These are phyloP conservation scores for Cicer cuneatum DNA, from an alignment of 306 rosid genomes.

Conservation along the genomic window DNA sequence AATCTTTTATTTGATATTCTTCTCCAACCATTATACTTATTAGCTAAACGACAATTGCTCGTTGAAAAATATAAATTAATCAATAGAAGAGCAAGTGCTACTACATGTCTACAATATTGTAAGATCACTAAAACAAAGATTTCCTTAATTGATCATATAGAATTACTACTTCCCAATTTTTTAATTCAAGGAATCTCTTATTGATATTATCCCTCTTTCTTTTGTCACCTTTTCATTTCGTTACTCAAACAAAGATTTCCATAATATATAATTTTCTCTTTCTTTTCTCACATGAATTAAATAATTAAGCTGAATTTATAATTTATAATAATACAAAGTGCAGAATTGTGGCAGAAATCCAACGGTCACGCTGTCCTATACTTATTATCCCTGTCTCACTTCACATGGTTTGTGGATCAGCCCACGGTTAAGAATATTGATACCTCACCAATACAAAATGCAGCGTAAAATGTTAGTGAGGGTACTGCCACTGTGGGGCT, in stretches of 20 bases:
- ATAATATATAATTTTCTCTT: not conserved
- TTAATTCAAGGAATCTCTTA: slow-evolving; percentile 1
- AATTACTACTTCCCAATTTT: not conserved
- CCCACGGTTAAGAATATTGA: slow-evolving; percentile 30
- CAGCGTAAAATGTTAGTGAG: not conserved
- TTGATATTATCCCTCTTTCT: slow-evolving; percentile 2
- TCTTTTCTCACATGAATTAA: not conserved
- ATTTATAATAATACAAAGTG: not conserved
- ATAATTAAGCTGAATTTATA: not conserved
- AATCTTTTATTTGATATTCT: not conserved
- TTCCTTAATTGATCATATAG: not conserved
- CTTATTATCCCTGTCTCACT: not conserved
- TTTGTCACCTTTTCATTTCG: not conserved
- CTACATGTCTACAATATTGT: not conserved
- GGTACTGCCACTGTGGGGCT: not conserved
- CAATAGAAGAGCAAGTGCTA: not conserved
- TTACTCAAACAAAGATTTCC: no score
- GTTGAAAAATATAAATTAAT: not conserved
- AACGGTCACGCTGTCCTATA: not conserved
- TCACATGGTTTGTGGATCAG: slow-evolving; percentile 33
- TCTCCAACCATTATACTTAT: not conserved
- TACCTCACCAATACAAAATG: not conserved
- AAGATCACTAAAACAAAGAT: not conserved
- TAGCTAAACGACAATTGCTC: slow-evolving; percentile 2
- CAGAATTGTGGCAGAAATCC: slow-evolving; percentile 12